phyloP scores from a whole-genome alignment of 1,284 basidiomycete genomes.

The Boletus semigastroideus region DNA sequence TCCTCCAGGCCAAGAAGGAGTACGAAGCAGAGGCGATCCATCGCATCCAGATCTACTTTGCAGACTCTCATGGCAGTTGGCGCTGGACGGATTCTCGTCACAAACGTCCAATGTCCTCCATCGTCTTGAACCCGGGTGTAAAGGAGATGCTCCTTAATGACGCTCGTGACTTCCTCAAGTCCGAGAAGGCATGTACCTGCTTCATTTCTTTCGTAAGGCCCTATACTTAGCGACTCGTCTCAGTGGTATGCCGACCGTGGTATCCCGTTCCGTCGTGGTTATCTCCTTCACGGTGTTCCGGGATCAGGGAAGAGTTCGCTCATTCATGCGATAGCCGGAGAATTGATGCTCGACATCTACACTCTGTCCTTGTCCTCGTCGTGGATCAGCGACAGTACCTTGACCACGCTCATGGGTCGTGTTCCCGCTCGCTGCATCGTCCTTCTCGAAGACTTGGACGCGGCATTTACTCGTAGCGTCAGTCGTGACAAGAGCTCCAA shows the following conservation, averaged over 20 bases:
- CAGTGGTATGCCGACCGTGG: conserved; percentile 68
- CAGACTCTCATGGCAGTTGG: conserved; percentile 83
- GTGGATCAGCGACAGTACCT: conserved; percentile 75
- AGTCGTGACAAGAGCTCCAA: conserved; percentile 54
- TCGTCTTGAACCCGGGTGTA: conserved; percentile 78
- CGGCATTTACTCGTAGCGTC: conserved; percentile 75
- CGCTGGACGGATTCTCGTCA: conserved; percentile 80
- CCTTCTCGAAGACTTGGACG: conserved; percentile 81
- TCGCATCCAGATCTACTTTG: conserved; percentile 82
- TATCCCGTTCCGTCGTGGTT: conserved; percentile 83
- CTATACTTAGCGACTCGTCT: not conserved
- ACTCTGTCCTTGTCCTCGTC: conserved; percentile 73
- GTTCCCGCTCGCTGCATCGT: conserved; percentile 83
- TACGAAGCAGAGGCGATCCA: conserved; percentile 82
- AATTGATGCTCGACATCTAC: conserved; percentile 79
- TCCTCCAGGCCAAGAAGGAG: conserved; percentile 82
- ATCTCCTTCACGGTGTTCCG: conserved; percentile 78
- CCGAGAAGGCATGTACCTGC: conserved; percentile 59
- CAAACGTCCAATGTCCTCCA: conserved; percentile 76
- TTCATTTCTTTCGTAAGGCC: not conserved
- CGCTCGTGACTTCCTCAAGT: conserved; percentile 76
- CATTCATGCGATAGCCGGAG: conserved; percentile 82
- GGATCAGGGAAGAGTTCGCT: conserved; percentile 81
- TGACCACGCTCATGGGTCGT: conserved; percentile 77
- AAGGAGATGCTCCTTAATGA: conserved; percentile 82